Evolutionary conservation across 2,329 filamentous ascomycete species (phyloP).

Genomic region (Sclerotinia minor): DNA sequence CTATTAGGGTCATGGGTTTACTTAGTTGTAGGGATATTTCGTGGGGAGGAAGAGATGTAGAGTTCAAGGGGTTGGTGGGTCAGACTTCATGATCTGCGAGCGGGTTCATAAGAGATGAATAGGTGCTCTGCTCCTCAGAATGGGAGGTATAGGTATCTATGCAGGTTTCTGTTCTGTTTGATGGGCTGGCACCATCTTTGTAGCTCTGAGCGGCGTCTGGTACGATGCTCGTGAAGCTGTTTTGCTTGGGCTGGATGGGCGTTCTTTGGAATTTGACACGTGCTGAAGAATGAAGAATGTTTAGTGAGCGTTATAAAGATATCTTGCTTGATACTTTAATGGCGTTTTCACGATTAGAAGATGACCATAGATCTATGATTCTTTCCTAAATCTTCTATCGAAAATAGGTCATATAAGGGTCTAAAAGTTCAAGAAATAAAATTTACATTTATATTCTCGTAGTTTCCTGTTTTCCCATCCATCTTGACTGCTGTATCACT

Average conservation of each 20-base stretch:
- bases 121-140: not conserved
- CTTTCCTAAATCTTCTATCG: not conserved
- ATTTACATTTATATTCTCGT: too few relatives aligned
- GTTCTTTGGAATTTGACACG: not conserved
- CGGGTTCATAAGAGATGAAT: not conserved
- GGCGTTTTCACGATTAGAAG: not conserved
- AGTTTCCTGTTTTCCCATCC: too few relatives aligned
- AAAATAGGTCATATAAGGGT: not conserved
- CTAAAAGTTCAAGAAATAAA: not conserved
- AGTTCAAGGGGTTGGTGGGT: not conserved
- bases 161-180: not conserved
- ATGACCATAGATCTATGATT: not conserved
- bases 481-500: too few relatives aligned
- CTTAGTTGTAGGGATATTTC: constrained; percentile 2
- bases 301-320: too few relatives aligned
- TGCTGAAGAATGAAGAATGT: too few relatives aligned
- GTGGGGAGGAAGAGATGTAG: not conserved
- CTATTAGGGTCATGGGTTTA: not conserved
- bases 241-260: not conserved
- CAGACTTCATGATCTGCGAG: too few relatives aligned
- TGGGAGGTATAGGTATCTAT: not conserved
- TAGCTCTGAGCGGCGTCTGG: not conserved
- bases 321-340: not conserved
- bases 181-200: not conserved
- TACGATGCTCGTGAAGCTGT: not conserved